Base-by-base conservation (phyloP, 2,329 filamentous ascomycete genomes). In the Ophiocordyceps camponoti-leonardi region DNA sequence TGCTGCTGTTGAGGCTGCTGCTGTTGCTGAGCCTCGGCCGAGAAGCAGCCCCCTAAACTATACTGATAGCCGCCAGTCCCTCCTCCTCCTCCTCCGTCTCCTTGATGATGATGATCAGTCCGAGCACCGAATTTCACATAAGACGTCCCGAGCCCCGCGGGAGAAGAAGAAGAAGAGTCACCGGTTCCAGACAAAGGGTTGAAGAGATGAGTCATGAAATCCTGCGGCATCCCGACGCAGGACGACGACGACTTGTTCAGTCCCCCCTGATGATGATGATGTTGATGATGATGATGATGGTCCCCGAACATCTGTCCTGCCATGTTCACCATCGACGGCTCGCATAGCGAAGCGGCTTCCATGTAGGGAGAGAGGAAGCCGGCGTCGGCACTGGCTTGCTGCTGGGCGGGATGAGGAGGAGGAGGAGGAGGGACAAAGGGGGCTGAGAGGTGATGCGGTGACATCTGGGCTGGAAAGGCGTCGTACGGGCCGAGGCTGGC, bases 221-320 rank as follows among this genome's bases (percentile, higher is more conserved):
- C 86, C 57, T 93, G 86, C 0, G 85, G 82, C 67, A 93, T 83
- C 10, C 83, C 81, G 4, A 73, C 72, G 57, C 90, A 90, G 0
- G 90, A 87, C 3, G 87, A 94, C 47, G n/a, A n/a, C n/a, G n/a
- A n/a, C n/a, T 90, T 84, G 53, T 84, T 88, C 39, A 76, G 55
- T 49, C 86, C 80, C n/a, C n/a, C n/a, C n/a, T n/a, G n/a, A n/a
- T n/a, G n/a, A n/a, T n/a, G n/a, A n/a, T n/a, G n/a, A n/a, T n/a
- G n/a, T n/a, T n/a, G n/a, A n/a, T n/a, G n/a, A n/a, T n/a, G n/a
- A n/a, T n/a, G n/a, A 18, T 77, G 81, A 54, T 94, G 86, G 23
- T 75, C 80, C 16, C 86, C 86, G 61, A 95, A 95, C 23, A 95
- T 81, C 1, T 90, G 86, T 53, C 93, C 84, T 5, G 83, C 75